Evolutionary conservation across 148 eudicot species (phyloP), one percentile per base, ranked within the genome.

Genomic region (Rhododendron molle): DNA sequence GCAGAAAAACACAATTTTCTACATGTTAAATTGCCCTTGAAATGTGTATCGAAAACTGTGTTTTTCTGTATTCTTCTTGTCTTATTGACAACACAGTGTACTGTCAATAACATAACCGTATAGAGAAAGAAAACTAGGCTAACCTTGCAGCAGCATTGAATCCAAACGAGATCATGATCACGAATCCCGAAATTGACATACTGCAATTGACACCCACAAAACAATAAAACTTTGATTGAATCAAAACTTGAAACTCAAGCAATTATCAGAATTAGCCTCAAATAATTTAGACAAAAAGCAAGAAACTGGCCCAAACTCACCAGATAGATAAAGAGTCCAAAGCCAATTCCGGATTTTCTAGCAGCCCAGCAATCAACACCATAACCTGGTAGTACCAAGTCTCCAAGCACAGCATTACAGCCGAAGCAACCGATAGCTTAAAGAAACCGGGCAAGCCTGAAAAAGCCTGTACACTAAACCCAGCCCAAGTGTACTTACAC

Each of bases 331-430:
- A 86, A 7, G 91, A 49, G 36, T 85, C 85, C 67, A 89, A 58
- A 28, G 91, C 89, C 30, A 87, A 26, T 52, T 81, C 80, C 23
- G 91, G 86, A 32, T 87, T 34, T 2, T 81, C 56, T 21, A 89
- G 91, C 86, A 85, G 44, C 15, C 89, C 91, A 81, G 87, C 87
- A 72, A 89, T 11, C 65, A 87, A 65, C 21, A 82, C 38, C 8
- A 89, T n/a, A 52, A 85, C 60, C 23, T 81, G 85, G 62, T 76
- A 85, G 72, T 87, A 89, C 91, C 91, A 89, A 16, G 65, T 49
- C 88, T 87, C 91, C 26, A 87, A 73, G 36, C 91, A 89, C 47
- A 89, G 58, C 89, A 89, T 89, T 52, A 89, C 89, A 7, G 89
- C 91, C 1, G 91, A 89, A 7, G 89, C 86, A 0, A 36, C 81